A percentile compares a stretch with the other conserved stretches of the same genome.
Evolutionary conservation across 257 asterid genomes (phyloP).

Genomic region (Anisodus tanguticus): DNA sequence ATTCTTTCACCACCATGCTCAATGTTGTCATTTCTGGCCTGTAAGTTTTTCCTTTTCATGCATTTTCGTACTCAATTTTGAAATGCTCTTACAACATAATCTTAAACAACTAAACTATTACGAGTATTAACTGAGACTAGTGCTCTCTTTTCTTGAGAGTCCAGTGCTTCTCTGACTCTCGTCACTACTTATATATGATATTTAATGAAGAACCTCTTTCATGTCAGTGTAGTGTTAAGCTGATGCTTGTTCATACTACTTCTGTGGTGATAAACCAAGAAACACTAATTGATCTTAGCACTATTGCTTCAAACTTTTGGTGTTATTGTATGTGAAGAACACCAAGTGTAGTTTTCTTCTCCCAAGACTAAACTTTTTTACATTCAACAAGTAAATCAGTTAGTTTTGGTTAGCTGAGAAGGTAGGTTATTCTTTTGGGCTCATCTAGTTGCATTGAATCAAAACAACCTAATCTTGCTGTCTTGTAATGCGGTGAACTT

Average conservation of each 20-base stretch:
- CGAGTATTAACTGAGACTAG: background rate
- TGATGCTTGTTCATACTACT: background rate
- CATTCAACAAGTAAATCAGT: background rate
- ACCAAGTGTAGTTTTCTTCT: background rate
- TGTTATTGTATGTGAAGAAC: slow-evolving; percentile 9
- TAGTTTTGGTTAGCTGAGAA: background rate
- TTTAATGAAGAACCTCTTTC: background rate
- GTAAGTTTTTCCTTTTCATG: slow-evolving; percentile 48
- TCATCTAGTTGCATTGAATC: slow-evolving; percentile 13
- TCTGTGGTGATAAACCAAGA: slow-evolving; percentile 6
- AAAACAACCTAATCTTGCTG: background rate
- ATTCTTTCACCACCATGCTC: slow-evolving; percentile 96
- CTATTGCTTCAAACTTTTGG: background rate
- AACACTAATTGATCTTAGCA: background rate
- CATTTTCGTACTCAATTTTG: background rate
- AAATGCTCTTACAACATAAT: background rate
- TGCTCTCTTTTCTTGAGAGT: slow-evolving; percentile 14
- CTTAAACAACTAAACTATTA: slow-evolving; percentile 1
- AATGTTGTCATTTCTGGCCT: slow-evolving; percentile 96
- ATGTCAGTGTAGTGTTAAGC: background rate
- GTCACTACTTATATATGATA: background rate
- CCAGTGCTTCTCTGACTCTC: slow-evolving; percentile 10
- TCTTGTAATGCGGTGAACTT: background rate
- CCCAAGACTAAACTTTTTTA: background rate
- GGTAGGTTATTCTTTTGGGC: slow-evolving; percentile 12